Percentiles rank a stretch among this genome's conserved stretches.
phyloP scores from a whole-genome alignment of 768 basidiomycete species.

The Leccinum uliginosum region DNA sequence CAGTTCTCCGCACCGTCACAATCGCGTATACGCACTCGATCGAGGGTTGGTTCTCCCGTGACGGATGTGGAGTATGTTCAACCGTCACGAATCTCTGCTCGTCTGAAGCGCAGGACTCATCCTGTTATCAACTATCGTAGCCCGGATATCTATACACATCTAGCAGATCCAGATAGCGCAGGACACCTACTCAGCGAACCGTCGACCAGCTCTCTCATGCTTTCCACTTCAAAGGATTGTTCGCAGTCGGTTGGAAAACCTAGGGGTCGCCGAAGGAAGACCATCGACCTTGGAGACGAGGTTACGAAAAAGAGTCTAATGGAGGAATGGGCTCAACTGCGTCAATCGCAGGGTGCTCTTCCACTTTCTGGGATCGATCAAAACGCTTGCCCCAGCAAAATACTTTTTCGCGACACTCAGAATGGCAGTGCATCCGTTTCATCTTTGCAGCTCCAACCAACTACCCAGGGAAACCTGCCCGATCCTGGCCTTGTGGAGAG shows the following conservation, averaged over 20 bases:
- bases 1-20: slow-evolving; percentile 7
- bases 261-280: slow-evolving; percentile 16
- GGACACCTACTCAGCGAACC: slow-evolving; percentile 9
- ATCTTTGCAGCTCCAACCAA: neutral
- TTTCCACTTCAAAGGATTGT: neutral
- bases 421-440: neutral
- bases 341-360: slow-evolving; percentile 24
- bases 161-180: slow-evolving; percentile 20
- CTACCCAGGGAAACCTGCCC: neutral
- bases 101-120: slow-evolving; percentile 18
- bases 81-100: slow-evolving; percentile 18
- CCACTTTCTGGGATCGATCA: slow-evolving; percentile 9
- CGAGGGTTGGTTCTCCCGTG: slow-evolving; percentile 14
- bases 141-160: slow-evolving; percentile 27
- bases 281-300: slow-evolving; percentile 17
- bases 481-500: neutral
- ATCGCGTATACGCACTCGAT: slow-evolving; percentile 15
- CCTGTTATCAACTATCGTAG: slow-evolving; percentile 10
- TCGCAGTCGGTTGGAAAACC: slow-evolving; percentile 6
- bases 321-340: slow-evolving; percentile 29
- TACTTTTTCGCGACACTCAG: neutral
- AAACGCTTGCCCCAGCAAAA: neutral
- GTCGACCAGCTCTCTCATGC: neutral
- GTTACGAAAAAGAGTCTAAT: slow-evolving; percentile 22
- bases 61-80: slow-evolving; percentile 1